Conservation (phyloP, 306 rosid species). For the Begonia masoniana region DNA sequence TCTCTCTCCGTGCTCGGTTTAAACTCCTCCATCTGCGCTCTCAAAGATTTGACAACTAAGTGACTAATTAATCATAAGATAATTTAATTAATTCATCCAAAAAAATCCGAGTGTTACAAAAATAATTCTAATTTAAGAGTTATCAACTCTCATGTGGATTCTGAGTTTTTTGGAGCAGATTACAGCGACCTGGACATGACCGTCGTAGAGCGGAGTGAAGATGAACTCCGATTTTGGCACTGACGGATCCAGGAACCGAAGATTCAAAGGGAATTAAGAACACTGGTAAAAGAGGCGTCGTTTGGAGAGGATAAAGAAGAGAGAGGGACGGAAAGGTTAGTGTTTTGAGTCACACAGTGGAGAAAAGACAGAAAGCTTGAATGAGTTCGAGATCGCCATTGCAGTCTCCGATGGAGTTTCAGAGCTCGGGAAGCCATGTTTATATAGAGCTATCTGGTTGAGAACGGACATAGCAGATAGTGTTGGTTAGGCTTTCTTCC, state of each 20-base stretch:
- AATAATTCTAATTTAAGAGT: no score
- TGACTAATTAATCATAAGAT: no score
- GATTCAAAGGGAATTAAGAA: not conserved
- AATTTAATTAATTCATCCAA: no score
- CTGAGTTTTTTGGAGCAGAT: not conserved
- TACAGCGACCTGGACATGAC: not conserved
- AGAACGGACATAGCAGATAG: no score
- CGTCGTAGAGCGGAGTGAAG: not conserved
- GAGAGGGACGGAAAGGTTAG: not conserved
- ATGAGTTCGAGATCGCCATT: no score
- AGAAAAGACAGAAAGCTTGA: conserved; percentile 14
- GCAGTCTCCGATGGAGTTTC: not conserved
- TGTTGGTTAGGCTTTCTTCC: no score
- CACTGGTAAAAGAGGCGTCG: not conserved
- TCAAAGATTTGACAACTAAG: no score
- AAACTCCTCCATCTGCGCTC: no score
- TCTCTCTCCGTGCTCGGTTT: no score
- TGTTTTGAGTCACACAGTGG: not conserved
- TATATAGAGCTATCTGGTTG: no score
- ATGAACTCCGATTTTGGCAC: not conserved
- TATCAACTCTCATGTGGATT: not conserved
- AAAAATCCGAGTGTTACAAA: no score
- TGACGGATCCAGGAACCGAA: not conserved
- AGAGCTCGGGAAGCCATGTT: no score
- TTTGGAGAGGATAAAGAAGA: not conserved